Evolutionary conservation across 345 rosid genomes (phyloP), one percentile per base, ranked within the genome.

Genomic region (Atalantia buxifolia): DNA sequence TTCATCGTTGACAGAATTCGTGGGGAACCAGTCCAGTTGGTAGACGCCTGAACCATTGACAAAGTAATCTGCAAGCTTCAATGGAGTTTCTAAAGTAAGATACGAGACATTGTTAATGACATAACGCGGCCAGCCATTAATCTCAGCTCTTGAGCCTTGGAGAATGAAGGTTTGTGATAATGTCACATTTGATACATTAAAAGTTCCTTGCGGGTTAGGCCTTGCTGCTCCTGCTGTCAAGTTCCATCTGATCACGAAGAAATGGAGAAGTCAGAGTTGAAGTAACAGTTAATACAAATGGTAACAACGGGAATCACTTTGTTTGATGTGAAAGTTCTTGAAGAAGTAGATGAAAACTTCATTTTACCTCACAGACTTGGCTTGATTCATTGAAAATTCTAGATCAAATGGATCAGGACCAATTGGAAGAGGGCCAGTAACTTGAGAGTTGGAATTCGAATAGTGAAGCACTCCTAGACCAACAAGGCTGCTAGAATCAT

Each of bases 131-230:
- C 2, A 13, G 21, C 80, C 81, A 24, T 66, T 16, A 38, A 85
- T 83, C 24, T 69, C 72, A 7, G 79, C 77, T 65, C 18, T 25
- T 53, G 87, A 79, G 31, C 77, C 80, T 1, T 64, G 77, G 9
- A 88, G 89, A 30, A 85, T 36, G 63, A 88, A 87, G 42, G 87
- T 80, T 28, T 89, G 88, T 16, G 87, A 71, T 24, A 84, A 4
- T 30, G 83, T 88, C 70, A 86, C 89, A 67, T 91, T 86, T 31
- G 88, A 55, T 38, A 87, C 89, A 45, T 85, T 89, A 78, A 91
- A 91, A 24, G 89, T 85, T 78, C 91, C 91, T 73, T 91, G 94
- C 50, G 88, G 91, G 10, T 89, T 84, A 7, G 92, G 92, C 87
- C 94, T 86, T 1, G 92, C 91, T 35, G 94, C 91, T 57, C 92